Base-by-base conservation (phyloP, 345 rosid species). In the Eucalyptus virginea region DNA sequence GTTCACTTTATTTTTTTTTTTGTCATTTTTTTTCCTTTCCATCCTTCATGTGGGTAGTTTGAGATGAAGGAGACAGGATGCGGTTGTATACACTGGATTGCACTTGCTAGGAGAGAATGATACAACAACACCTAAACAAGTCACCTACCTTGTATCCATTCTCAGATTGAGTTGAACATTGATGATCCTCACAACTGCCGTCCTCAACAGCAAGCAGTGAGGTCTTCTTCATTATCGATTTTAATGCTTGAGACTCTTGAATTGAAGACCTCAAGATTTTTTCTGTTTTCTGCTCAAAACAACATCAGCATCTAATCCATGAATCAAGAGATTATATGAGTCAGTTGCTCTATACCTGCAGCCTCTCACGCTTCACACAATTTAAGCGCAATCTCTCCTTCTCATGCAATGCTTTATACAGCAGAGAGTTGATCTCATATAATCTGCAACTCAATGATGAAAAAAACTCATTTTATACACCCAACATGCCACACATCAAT, bases 381-480 rank as follows among this genome's bases (percentile, higher is more conserved):
- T 93, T 90, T 92, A 98, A 90, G 91, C 93, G 96, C 93, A 94
- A 89, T 90, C 91, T 95, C 88, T 94, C 97, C 94, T 94, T 97
- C 91, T 92, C 96, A 95, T 92, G 92, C 44, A 93, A 92, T 87
- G 96, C 88, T 92, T 95, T 94, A 90, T 88, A 92, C 86, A 97
- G 94, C 92, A 93, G 90, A 86, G 88, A 87, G 90, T 91, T 93
- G 91, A 90, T 91, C 90, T 94, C 98, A 89, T 93, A 92, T 87
- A 89, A 91, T 90, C 99, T 97, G 97, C 92, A 92, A 88, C 89
- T 87, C n/a, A 88, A 89, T 65, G 88, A 86, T 49, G 45, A 37
- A 37, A 72, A 21, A 28, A 28, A 23, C 44, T 11, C 37, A 34
- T 30, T 60, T 69, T 13, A 87, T 14, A 23, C 52, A 17, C 24